Evolutionary conservation across 1,284 basidiomycete species (phyloP).

Genomic region (Trametes hirsuta): DNA sequence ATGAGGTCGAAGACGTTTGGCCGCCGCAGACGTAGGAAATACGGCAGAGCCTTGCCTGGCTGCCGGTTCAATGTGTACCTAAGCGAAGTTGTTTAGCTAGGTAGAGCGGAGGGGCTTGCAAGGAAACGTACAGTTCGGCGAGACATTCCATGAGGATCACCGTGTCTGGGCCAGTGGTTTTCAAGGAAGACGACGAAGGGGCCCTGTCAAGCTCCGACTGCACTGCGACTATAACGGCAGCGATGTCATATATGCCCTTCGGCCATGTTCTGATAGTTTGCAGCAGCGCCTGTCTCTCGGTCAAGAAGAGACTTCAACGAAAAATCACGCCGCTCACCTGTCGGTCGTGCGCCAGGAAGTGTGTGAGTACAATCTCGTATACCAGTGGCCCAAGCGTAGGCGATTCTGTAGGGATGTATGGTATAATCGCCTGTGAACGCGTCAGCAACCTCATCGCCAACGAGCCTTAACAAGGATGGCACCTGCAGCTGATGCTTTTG

Average conservation of each 20-base stretch:
- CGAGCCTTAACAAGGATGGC: conserved; percentile 42
- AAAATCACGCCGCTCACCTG: conserved; percentile 47
- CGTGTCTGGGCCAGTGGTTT: conserved; percentile 42
- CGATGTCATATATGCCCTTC: conserved; percentile 85
- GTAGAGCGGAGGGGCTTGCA: background rate
- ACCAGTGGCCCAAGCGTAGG: conserved; percentile 85
- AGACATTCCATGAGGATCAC: conserved; percentile 87
- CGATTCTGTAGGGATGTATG: conserved; percentile 82
- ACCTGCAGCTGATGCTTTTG: conserved; percentile 77
- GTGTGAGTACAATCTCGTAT: conserved; percentile 94
- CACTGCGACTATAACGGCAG: conserved; percentile 86
- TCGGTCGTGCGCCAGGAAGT: conserved; percentile 83
- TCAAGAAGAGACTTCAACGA: background rate
- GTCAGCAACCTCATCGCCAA: background rate
- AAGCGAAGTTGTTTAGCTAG: background rate
- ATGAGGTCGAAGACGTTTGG: conserved; percentile 96
- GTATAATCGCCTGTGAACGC: conserved; percentile 75
- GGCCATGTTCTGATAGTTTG: conserved; percentile 90
- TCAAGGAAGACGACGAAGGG: conserved; percentile 51
- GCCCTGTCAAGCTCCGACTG: conserved; percentile 79
- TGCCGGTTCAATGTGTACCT: conserved; percentile 88
- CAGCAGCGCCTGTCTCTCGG: conserved; percentile 61
- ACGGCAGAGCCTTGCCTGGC: conserved; percentile 92
- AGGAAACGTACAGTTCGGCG: conserved; percentile 75
- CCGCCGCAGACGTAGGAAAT: conserved; percentile 83